A percentile compares a stretch with the other conserved stretches of the same genome.
Evolutionary conservation across 345 rosid species (phyloP).

Genomic region (Cardiospermum halicacabum): DNA sequence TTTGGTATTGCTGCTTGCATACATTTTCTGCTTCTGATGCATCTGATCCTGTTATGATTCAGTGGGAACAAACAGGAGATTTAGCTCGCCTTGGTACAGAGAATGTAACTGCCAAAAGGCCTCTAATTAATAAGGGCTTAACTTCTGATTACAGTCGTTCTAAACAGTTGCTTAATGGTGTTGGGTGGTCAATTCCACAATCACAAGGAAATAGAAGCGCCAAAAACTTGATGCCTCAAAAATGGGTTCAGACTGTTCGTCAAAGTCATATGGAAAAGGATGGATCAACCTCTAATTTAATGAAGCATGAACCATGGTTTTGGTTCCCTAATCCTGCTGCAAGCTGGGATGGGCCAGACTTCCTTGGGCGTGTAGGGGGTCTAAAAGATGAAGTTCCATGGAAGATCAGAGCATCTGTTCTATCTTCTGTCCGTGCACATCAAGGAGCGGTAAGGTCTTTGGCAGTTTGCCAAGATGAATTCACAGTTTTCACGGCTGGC

Average conservation of each 20-base stretch:
- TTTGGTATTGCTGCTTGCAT: conserved; percentile 10
- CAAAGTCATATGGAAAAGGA: conserved; percentile 32
- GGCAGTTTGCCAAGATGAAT: conserved; percentile 78
- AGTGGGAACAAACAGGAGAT: conserved; percentile 92
- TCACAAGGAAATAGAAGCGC: conserved; percentile 55
- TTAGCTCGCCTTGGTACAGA: conserved; percentile 55
- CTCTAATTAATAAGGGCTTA: conserved; percentile 34
- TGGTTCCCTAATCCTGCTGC: conserved; percentile 91
- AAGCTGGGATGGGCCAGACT: conserved; percentile 83
- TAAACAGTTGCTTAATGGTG: conserved; percentile 73
- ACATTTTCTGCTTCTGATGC: conserved; percentile 14
- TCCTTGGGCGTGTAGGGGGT: conserved; percentile 64
- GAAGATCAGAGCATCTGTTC: conserved; percentile 77
- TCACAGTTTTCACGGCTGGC: conserved; percentile 84
- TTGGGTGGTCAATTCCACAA: conserved; percentile 76
- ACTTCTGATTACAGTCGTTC: conserved; percentile 66
- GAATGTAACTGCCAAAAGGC: conserved; percentile 36
- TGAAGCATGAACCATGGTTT: conserved; percentile 73
- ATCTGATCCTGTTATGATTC: conserved; percentile 40
- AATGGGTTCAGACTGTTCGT: conserved; percentile 29
- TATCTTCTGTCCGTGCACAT: conserved; percentile 76
- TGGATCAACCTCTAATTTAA: conserved; percentile 38
- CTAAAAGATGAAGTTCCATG: conserved; percentile 81
- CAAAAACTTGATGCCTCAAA: conserved; percentile 54
- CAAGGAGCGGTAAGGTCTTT: conserved; percentile 80